Base-by-base conservation (phyloP, 2,329 filamentous ascomycete genomes). In the Alternaria postmessia region DNA sequence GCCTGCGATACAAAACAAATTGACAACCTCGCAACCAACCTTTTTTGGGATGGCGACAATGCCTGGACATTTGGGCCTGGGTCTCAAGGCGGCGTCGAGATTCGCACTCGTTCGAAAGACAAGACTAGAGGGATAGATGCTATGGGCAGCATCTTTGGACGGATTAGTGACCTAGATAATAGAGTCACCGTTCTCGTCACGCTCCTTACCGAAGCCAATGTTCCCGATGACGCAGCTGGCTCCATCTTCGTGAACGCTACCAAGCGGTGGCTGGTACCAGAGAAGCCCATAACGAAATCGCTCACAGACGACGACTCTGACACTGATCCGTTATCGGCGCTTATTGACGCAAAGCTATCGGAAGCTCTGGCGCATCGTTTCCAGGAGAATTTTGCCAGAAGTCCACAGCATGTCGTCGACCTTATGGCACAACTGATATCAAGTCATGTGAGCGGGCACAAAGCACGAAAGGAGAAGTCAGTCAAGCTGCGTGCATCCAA, bases 61-160 rank as follows among this genome's bases (percentile, higher is more conserved):
- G 64, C 71, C 20, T 92, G 90, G 90, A 74, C 71, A 12, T 91
- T 86, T 66, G 81, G 79, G 2, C 71, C 78, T 1, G 79, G 77
- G 0, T 71, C 75, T 0, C 75, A 84, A 28, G 83, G 83, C 5
- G 81, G 80, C 0, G 80, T 92, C 18, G 83, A 88, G 42, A 82
- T 88, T 16, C 81, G 81, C 24, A 64, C 66, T 59, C 60, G 71
- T 86, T 86, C 94, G 89, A 85, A 95, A 90, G 85, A 96, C 89
- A 82, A 95, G 87, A 77, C 90, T 90, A 78, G 92, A 90, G 78
- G 22, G 4, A 38, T 38, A 12, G 28, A 94, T 91, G 81, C 96
- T 85, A 66, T 76, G 55, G 58, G 63, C 3, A 60, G 55, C 8
- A 85, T 98, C 90, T 89, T 98, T 93, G 57, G 64, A n/a, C 69